Evolutionary conservation across 805 yeast species (phyloP), one percentile per base, ranked within the genome.

Genomic region (Kazachstania bromeliacearum): DNA sequence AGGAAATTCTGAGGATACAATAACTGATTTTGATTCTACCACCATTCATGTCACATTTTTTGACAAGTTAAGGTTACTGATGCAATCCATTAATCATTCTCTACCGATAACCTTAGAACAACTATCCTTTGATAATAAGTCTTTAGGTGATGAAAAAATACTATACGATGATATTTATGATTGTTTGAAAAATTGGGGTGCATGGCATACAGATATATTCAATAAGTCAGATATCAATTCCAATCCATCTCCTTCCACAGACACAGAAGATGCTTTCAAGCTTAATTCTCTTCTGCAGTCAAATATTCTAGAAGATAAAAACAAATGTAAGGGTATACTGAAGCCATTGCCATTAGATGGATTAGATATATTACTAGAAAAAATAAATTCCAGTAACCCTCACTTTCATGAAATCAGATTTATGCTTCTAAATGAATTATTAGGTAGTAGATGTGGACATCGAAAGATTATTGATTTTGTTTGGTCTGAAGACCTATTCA

Each of bases 401-500:
- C 71, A 68, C 36, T 59, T 62, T 26, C 65, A 63, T 27, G 65
- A 66, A 25, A 59, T 59, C 0, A 47, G 73, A 25, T 41, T 55
- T n/a, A 38, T 44, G 13, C 39, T 69, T 2, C 30, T 70, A 3
- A 21, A 48, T 5, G 27, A 24, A 1, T 34, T 63, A 4, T 37
- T 63, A 2, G 28, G 16, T 1, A 22, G 34, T 4, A 62, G 70
- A 33, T 48, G 60, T 0, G n/a, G n/a, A n/a, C n/a, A n/a, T n/a
- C n/a, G n/a, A n/a, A n/a, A n/a, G n/a, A 41, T 73, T 1, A 45
- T 58, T 4, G 64, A 66, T 22, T 59, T 62, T 5, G 33, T 44
- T 7, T 68, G 78, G 74, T 59, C 63, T 9, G 41, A 48, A 0
- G 44, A 51, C 3, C 49, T 73, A 5, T 55, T 50, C 19, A 50